Conservation (phyloP, 2,329 filamentous ascomycete genomes). For the Rhynchosporium graminicola region DNA sequence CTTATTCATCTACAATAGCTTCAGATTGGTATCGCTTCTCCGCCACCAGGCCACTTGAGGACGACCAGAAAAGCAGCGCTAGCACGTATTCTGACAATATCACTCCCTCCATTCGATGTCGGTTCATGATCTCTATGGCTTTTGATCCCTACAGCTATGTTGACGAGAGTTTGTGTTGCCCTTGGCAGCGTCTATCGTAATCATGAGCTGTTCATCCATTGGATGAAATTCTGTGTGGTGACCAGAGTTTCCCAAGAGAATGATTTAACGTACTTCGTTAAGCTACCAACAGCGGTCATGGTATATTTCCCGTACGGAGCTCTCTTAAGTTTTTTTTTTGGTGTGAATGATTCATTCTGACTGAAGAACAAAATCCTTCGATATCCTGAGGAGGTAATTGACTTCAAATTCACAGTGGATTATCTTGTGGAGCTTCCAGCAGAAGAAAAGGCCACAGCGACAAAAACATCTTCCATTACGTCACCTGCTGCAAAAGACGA, state of each 20-base stretch:
- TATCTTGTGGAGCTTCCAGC: not conserved
- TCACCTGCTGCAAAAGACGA: not conserved
- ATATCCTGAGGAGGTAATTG: constrained; percentile 5
- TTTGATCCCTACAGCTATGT: not conserved
- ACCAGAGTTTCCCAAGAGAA: not conserved
- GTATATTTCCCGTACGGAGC: not conserved
- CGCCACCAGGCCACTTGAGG: not conserved
- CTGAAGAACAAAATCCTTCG: not conserved
- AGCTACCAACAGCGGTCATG: not conserved
- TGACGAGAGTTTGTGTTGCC: not conserved
- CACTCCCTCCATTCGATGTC: constrained; percentile 4
- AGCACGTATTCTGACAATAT: constrained; percentile 1
- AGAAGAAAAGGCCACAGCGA: not conserved
- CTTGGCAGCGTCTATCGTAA: constrained; percentile 13
- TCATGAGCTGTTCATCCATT: not conserved
- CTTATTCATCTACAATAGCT: constrained; percentile 1
- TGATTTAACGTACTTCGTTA: not conserved
- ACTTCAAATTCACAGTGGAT: constrained; percentile 3
- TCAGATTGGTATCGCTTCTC: constrained; percentile 3
- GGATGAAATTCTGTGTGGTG: not conserved
- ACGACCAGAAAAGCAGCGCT: not conserved
- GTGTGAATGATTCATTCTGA: not conserved
- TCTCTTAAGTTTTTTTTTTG: not conserved
- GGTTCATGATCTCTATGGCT: not conserved
- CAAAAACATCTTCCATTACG: not conserved